Percentiles rank a stretch among this genome's conserved stretches.
Conservation (phyloP, 768 basidiomycete species). For the Cystobasidium onofrii region DNA sequence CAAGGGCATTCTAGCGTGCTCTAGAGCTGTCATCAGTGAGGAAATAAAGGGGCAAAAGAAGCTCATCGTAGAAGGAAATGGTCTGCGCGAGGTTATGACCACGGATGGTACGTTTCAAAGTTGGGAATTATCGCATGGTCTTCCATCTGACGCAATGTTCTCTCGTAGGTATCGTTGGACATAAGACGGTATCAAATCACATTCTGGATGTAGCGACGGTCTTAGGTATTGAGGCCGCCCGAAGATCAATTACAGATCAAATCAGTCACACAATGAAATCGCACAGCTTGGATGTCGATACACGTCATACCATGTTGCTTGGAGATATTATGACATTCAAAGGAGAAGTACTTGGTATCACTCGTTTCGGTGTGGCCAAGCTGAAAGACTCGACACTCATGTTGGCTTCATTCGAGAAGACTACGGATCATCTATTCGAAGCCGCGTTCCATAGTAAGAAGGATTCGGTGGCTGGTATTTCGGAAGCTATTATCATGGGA, state of each 20-base stretch:
- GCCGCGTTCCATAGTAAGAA: slow-evolving; percentile 93
- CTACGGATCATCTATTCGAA: slow-evolving; percentile 97
- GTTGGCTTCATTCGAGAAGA: slow-evolving; percentile 98
- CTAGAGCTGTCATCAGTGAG: slow-evolving; percentile 91
- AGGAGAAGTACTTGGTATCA: slow-evolving; percentile 96
- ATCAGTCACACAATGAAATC: slow-evolving; percentile 94
- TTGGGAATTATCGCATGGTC: not conserved
- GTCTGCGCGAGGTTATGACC: slow-evolving; percentile 90
- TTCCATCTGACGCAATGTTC: not conserved
- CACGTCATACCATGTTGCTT: slow-evolving; percentile 93
- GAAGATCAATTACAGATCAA: slow-evolving; percentile 87
- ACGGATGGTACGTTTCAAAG: slow-evolving; percentile 63
- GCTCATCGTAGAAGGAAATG: slow-evolving; percentile 91
- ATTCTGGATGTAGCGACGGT: slow-evolving; percentile 92
- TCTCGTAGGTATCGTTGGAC: slow-evolving; percentile 72
- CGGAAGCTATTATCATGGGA: slow-evolving; percentile 92
- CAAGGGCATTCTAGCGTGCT: slow-evolving; percentile 80
- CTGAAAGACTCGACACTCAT: slow-evolving; percentile 99
- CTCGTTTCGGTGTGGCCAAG: slow-evolving; percentile 96
- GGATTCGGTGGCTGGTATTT: slow-evolving; percentile 89
- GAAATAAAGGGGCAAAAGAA: slow-evolving; percentile 47
- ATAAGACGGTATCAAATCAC: slow-evolving; percentile 88
- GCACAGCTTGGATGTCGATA: slow-evolving; percentile 97
- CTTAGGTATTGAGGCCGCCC: slow-evolving; percentile 94
- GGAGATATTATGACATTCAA: slow-evolving; percentile 99